Percentiles rank a stretch among this genome's conserved stretches.
Evolutionary conservation across 768 basidiomycete genomes (phyloP).

Genomic region (Gloeostereum incarnatum): DNA sequence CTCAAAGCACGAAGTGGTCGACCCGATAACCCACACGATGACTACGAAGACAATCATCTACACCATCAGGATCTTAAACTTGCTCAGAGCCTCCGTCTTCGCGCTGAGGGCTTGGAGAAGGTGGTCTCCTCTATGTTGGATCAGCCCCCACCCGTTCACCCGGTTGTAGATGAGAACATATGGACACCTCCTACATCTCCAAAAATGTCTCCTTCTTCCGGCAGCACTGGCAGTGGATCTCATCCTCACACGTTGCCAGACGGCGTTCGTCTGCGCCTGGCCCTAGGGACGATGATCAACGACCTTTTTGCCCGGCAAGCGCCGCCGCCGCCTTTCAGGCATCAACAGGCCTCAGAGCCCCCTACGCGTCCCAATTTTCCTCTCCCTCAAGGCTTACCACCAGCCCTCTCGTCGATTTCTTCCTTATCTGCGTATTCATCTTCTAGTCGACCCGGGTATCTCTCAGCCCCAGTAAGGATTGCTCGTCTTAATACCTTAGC

Average conservation of each 20-base stretch:
- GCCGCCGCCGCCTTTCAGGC: slow-evolving; percentile 39
- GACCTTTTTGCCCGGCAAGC: slow-evolving; percentile 72
- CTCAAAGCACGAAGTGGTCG: slow-evolving; percentile 45
- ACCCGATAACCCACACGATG: slow-evolving; percentile 30
- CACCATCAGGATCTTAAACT: slow-evolving; percentile 51
- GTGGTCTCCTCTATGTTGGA: slow-evolving; percentile 75
- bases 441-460: slow-evolving; percentile 1
- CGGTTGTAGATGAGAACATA: slow-evolving; percentile 43
- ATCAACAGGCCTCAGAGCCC: slow-evolving; percentile 17
- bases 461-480: slow-evolving; percentile 8
- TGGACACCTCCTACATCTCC: slow-evolving; percentile 45
- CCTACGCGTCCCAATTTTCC: not conserved
- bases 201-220: slow-evolving; percentile 24
- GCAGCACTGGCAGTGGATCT: slow-evolving; percentile 9
- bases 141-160: slow-evolving; percentile 61
- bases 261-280: slow-evolving; percentile 70
- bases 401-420: slow-evolving; percentile 19
- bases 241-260: slow-evolving; percentile 67
- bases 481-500: not conserved
- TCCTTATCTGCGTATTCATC: slow-evolving; percentile 15
- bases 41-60: slow-evolving; percentile 51
- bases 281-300: slow-evolving; percentile 69
- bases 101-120: slow-evolving; percentile 78
- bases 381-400: slow-evolving; percentile 8
- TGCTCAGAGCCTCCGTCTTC: slow-evolving; percentile 55